Base-by-base conservation (phyloP, 768 basidiomycete genomes). In the Leccinum broughii region DNA sequence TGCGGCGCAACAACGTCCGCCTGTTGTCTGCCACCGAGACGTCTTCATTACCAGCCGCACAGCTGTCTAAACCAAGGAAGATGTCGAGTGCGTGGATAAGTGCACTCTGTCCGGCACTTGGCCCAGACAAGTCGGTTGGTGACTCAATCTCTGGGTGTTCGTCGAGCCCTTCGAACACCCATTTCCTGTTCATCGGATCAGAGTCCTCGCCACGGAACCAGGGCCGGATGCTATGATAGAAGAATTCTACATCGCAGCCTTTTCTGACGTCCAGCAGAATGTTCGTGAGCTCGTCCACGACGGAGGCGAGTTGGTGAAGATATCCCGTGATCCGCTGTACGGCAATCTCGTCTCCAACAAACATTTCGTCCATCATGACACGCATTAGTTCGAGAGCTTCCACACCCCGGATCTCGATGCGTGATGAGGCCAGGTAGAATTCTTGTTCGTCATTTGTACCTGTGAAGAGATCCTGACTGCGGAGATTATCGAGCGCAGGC, bases 371-470 rank as follows among this genome's bases (percentile, higher is more conserved):
- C 82, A 95, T 87, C 1, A 85, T 90, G 3, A 81, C 76, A 2
- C 89, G 85, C 91, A 97, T 95, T 55, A 95, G 78, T 41, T 86
- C 81, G n/a, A 98, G 85, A 0, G 89, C 92, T 54, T 88, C 84
- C 1, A 90, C 92, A 13, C 94, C 95, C 26, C 84, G 82, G 17
- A 96, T 81, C 72, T 98, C 95, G 67, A 95, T 92, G 2, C 90
- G 84, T 2, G 92, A 86, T 0, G 93, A 94, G 50, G 87, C 81
- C 51, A 96, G 81, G 76, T 92, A 97, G 69, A 98, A 98, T 62
- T 92, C 90, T 55, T 85, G 81, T 72, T 98, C 95, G 68, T 93
- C 91, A 20, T 73, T 73, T 5, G 89, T 89, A 22, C 83, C 82
- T 1, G 95, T 94, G 77, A 97, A 96, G 48, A 84, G 76, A 1